Percentiles rank a stretch among this genome's conserved stretches.
Evolutionary conservation across 495 filamentous ascomycete species (phyloP).

Genomic region (Neurospora intermedia): DNA sequence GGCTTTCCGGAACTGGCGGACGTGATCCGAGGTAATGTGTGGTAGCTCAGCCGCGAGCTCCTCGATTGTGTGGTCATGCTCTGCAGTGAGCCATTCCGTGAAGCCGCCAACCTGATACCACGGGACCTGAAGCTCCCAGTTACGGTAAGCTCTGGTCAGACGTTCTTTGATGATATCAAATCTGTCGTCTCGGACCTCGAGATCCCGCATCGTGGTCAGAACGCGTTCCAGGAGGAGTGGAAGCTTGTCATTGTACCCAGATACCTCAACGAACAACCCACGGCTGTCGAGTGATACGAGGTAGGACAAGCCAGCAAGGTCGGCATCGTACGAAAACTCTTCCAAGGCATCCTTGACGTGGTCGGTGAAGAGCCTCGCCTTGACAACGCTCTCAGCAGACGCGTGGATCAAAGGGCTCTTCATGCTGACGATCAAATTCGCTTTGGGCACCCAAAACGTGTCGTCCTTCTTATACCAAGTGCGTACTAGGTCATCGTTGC

Average conservation of each 20-base stretch:
- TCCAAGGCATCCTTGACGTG: slow-evolving; percentile 80
- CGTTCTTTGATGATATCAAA: slow-evolving; percentile 91
- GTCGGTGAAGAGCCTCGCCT: slow-evolving; percentile 72
- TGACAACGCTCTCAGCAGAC: slow-evolving; percentile 67
- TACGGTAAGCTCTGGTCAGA: slow-evolving; percentile 60
- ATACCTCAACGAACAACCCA: slow-evolving; percentile 70
- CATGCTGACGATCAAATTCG: slow-evolving; percentile 68
- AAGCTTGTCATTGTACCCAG: slow-evolving; percentile 95
- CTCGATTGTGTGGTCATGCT: slow-evolving; percentile 70
- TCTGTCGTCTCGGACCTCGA: slow-evolving; percentile 70
- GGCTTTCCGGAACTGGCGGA: slow-evolving; percentile 68
- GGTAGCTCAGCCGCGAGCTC: slow-evolving; percentile 70
- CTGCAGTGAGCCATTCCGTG: slow-evolving; percentile 64
- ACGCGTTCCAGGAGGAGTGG: slow-evolving; percentile 85
- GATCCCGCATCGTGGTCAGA: slow-evolving; percentile 71
- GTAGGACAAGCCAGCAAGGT: slow-evolving; percentile 85
- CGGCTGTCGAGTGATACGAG: slow-evolving; percentile 54
- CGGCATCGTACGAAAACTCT: slow-evolving; percentile 95
- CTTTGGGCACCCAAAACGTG: slow-evolving; percentile 96
- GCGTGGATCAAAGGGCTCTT: slow-evolving; percentile 68
- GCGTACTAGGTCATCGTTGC: slow-evolving; percentile 70
- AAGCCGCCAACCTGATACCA: slow-evolving; percentile 87
- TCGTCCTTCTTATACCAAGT: slow-evolving; percentile 99
- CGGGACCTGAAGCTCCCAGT: slow-evolving; percentile 78
- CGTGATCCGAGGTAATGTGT: slow-evolving; percentile 59